These are phyloP conservation scores for Chrysanthemum lavandulifolium DNA, from an alignment of 129 eudicot genomes.

Conservation along the genomic window DNA sequence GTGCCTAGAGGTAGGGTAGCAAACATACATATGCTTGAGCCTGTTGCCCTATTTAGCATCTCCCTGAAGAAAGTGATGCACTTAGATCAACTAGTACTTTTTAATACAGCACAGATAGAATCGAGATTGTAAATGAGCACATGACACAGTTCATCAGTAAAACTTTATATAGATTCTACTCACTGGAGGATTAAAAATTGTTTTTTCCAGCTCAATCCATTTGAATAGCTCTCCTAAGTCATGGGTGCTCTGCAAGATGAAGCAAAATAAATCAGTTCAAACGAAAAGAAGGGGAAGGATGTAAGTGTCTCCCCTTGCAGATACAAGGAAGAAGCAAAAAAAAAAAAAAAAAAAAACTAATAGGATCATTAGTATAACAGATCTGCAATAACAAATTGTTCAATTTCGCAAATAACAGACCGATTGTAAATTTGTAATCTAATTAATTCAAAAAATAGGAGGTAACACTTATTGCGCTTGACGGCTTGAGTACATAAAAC, in stretches of 20 bases:
- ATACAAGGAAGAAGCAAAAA: neutral
- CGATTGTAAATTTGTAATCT: neutral
- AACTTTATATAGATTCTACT: conserved; percentile 28
- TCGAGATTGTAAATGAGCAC: neutral
- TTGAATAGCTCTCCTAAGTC: conserved; percentile 41
- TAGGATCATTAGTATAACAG: neutral
- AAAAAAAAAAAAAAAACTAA: neutral
- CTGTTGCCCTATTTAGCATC: too few species aligned
- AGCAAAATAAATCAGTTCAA: neutral
- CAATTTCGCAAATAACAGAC: neutral
- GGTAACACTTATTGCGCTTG: neutral
- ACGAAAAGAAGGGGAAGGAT: neutral
- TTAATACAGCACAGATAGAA: neutral
- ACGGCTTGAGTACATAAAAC: neutral
- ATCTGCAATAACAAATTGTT: neutral
- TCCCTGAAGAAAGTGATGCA: too few species aligned
- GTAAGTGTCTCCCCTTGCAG: neutral
- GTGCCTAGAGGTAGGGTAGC: too few species aligned
- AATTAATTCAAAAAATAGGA: neutral
- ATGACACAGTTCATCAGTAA: neutral
- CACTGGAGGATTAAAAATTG: conserved; percentile 60
- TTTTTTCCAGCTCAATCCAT: conserved; percentile 49
- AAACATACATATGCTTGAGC: too few species aligned
- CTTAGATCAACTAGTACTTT: neutral
- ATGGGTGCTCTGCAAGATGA: conserved; percentile 54